phyloP scores from a whole-genome alignment of 1,284 basidiomycete genomes.

The Stereum hirsutum region DNA sequence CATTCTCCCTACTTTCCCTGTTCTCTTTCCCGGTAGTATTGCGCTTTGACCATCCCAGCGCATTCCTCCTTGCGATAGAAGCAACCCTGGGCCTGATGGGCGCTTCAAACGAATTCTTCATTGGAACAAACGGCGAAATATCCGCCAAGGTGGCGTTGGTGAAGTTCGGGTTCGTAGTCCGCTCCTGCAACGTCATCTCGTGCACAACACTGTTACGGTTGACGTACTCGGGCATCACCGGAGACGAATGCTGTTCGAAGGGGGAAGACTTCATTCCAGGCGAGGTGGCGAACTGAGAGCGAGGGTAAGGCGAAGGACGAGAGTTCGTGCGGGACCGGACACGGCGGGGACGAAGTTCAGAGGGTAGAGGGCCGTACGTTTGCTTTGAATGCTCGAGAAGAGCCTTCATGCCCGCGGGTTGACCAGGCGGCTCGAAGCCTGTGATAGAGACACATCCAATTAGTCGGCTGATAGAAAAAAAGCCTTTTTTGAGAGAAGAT shows the following conservation, averaged over 20 bases:
- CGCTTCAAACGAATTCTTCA: constrained; percentile 13
- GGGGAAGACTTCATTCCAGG: constrained; percentile 29
- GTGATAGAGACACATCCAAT: constrained; percentile 3
- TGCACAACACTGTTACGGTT: too few species aligned
- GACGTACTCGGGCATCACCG: constrained; percentile 9
- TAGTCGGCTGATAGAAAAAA: not conserved
- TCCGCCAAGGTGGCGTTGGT: constrained; percentile 9
- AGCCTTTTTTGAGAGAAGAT: not conserved
- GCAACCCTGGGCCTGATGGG: constrained; percentile 41
- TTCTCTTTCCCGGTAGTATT: constrained; percentile 24
- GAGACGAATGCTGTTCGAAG: constrained; percentile 12
- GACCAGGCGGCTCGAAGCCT: constrained; percentile 66
- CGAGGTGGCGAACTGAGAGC: constrained; percentile 31
- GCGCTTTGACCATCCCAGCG: constrained; percentile 55
- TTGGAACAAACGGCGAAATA: constrained; percentile 20
- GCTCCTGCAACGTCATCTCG: constrained; percentile 18
- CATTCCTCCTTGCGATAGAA: constrained; percentile 44
- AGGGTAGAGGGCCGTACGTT: constrained; percentile 59
- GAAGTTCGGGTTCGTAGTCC: constrained; percentile 31
- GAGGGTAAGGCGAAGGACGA: constrained; percentile 64
- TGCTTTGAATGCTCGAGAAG: constrained; percentile 65
- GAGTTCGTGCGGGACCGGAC: constrained; percentile 57
- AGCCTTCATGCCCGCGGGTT: constrained; percentile 59
- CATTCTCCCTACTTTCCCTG: constrained; percentile 35
- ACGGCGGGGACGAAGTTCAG: constrained; percentile 49